Percentiles rank a stretch among this genome's conserved stretches.
Evolutionary conservation across 2,329 filamentous ascomycete species (phyloP).

Genomic region (Botrytis aclada): DNA sequence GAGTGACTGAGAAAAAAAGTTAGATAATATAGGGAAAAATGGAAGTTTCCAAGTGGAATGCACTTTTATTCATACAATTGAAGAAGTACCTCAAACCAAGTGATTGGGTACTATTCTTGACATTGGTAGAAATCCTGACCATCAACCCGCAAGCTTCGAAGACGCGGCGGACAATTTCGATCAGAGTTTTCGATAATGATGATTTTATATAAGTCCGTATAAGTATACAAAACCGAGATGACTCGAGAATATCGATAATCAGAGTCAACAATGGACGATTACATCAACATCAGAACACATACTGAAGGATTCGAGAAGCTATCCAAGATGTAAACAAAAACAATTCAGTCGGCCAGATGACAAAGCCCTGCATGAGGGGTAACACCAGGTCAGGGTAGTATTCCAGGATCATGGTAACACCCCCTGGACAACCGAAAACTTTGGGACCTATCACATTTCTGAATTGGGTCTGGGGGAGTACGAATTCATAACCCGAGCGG

Average conservation of each 20-base stretch:
- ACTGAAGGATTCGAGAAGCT: background rate
- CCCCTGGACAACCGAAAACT: background rate
- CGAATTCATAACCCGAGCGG: background rate
- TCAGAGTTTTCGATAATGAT: background rate
- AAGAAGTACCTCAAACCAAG: background rate
- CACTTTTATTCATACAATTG: background rate
- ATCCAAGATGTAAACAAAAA: constrained; percentile 12
- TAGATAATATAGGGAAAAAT: background rate
- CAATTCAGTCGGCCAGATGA: constrained; percentile 4
- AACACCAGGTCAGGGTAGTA: background rate
- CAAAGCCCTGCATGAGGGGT: constrained; percentile 7
- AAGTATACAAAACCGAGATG: background rate
- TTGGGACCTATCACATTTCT: background rate
- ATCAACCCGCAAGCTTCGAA: background rate
- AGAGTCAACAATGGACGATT: background rate
- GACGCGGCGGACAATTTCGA: background rate
- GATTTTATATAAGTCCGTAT: background rate
- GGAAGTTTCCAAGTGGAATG: background rate
- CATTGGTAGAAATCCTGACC: background rate
- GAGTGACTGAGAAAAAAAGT: background rate
- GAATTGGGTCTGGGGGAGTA: background rate
- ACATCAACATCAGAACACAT: background rate
- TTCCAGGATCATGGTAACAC: background rate
- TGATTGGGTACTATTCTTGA: background rate
- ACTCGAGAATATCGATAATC: background rate